Evolutionary conservation across 768 basidiomycete species (phyloP).

Genomic region (Ramaria sp.): DNA sequence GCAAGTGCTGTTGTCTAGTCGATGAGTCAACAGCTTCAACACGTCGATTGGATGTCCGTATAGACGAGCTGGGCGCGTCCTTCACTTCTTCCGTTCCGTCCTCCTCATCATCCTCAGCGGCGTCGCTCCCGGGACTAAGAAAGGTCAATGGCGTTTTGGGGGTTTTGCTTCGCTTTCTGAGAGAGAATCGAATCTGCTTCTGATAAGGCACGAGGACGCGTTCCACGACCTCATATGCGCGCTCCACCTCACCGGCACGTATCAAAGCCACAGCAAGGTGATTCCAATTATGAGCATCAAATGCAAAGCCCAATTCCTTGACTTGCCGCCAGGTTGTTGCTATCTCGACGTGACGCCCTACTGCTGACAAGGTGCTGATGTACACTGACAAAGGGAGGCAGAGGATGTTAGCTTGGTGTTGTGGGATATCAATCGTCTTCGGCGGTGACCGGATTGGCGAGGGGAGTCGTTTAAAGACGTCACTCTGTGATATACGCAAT

Average conservation of each 20-base stretch:
- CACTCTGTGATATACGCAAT: slow-evolving; percentile 25
- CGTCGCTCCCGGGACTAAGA: background rate
- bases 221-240: slow-evolving; percentile 77
- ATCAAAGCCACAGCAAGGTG: slow-evolving; percentile 66
- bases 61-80: background rate
- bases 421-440: slow-evolving; percentile 3
- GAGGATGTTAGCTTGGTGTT: slow-evolving; percentile 43
- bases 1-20: background rate
- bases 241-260: slow-evolving; percentile 70
- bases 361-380: slow-evolving; percentile 61
- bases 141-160: slow-evolving; percentile 34
- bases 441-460: background rate
- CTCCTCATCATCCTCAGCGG: background rate
- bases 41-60: background rate
- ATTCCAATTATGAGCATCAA: slow-evolving; percentile 91
- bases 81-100: background rate
- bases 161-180: slow-evolving; percentile 18
- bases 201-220: slow-evolving; percentile 59
- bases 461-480: slow-evolving; percentile 3
- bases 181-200: slow-evolving; percentile 18
- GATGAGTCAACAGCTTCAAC: background rate
- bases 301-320: slow-evolving; percentile 52
- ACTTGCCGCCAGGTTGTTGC: slow-evolving; percentile 58
- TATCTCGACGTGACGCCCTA: slow-evolving; percentile 51
- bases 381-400: slow-evolving; percentile 73